Percentiles rank a stretch among this genome's conserved stretches.
phyloP scores from a whole-genome alignment of 805 yeast genomes.

The Torulaspora franciscae region DNA sequence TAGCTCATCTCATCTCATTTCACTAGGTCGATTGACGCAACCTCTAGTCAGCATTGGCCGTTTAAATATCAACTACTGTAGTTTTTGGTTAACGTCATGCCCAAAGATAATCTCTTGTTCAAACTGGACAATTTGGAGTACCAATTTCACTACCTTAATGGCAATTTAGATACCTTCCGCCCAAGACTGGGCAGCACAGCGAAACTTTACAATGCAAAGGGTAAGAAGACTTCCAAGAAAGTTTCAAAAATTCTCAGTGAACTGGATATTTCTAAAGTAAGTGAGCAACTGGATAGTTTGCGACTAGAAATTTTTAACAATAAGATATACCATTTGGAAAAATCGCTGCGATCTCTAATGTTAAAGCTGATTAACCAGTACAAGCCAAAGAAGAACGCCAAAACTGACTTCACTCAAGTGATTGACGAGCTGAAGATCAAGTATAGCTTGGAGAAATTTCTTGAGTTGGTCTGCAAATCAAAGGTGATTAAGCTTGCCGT shows the following conservation, averaged over 20 bases:
- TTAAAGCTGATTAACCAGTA: constrained; percentile 14
- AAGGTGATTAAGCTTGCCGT: constrained; percentile 26
- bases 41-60: background rate
- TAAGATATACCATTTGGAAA: constrained; percentile 29
- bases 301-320: constrained; percentile 26
- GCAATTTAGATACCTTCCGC: constrained; percentile 26
- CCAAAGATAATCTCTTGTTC: constrained; percentile 33
- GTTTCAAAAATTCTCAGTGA: constrained; percentile 20
- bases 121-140: constrained; percentile 36
- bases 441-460: constrained; percentile 20
- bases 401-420: constrained; percentile 10
- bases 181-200: constrained; percentile 33
- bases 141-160: constrained; percentile 31
- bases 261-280: constrained; percentile 14
- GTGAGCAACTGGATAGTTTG: constrained; percentile 18
- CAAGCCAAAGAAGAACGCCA: constrained; percentile 13
- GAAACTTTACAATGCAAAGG: constrained; percentile 32
- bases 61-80: background rate
- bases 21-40: constrained; percentile 4
- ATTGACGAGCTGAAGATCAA: constrained; percentile 7
- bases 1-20: constrained; percentile 24
- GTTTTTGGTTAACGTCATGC: constrained; percentile 17
- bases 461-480: constrained; percentile 23
- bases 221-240: constrained; percentile 30
- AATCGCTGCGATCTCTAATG: constrained; percentile 16